Evolutionary conservation across 192 early-diverging fungal genomes (phyloP).

Genomic region (Entophlyctis helioformis): DNA sequence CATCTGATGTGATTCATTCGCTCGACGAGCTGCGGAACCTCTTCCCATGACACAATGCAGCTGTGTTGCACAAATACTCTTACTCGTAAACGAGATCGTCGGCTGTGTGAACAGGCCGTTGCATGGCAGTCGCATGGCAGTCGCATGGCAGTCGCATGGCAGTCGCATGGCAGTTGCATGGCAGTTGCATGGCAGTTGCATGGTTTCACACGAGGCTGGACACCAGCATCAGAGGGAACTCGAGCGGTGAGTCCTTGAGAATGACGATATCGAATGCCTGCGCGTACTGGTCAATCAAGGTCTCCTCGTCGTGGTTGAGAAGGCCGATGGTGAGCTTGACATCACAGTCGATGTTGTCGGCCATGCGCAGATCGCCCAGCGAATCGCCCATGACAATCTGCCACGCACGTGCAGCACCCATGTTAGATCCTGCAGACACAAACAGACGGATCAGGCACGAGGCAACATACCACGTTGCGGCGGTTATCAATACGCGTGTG

Average conservation of each 20-base stretch:
- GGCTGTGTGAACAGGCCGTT: too few relatives aligned
- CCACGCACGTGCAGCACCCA: neutral
- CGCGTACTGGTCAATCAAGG: constrained; percentile 32
- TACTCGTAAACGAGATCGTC: too few relatives aligned
- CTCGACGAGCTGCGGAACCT: too few relatives aligned
- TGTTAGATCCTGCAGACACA: neutral
- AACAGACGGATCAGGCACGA: neutral
- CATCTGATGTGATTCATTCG: too few relatives aligned
- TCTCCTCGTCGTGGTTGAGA: constrained; percentile 50
- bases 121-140: too few relatives aligned
- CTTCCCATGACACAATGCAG: too few relatives aligned
- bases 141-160: too few relatives aligned
- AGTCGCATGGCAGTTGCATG: too few relatives aligned
- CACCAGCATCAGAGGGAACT: too few relatives aligned
- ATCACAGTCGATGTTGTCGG: constrained; percentile 41
- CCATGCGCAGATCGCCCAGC: constrained; percentile 59
- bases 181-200: too few relatives aligned
- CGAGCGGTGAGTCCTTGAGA: constrained; percentile 28
- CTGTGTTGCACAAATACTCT: too few relatives aligned
- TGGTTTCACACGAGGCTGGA: too few relatives aligned
- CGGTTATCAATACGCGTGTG: constrained; percentile 25
- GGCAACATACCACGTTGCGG: constrained; percentile 32
- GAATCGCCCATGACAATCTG: constrained; percentile 60
- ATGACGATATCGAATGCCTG: constrained; percentile 58
- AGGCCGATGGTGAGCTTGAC: constrained; percentile 55